Evolutionary conservation across 2,329 filamentous ascomycete genomes (phyloP), one percentile per base, ranked within the genome.

Genomic region (Balansia obtecta): DNA sequence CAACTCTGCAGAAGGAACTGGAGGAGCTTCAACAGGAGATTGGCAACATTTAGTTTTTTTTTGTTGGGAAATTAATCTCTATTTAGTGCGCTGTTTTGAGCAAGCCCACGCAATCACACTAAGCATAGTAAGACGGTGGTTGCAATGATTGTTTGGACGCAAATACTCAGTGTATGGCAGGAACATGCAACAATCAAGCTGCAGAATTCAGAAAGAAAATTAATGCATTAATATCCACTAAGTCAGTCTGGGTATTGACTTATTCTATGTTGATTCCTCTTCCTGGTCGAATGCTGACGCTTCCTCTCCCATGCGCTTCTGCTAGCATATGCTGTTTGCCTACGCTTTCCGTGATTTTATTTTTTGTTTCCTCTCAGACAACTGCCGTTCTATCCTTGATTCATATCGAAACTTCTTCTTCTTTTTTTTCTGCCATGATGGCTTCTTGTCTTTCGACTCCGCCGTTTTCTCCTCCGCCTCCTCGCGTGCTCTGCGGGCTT

Each of bases 391-490:
- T 33, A 82, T 70, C 70, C 95, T 95, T 54, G 77, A 86, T 70
- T 97, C 88, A 66, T 98, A 98, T 55, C 88, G 80, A 64, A 97
- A 97, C 68, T 90, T 88, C 68, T 85, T 84, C 73, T 90, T 95
- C 71, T 86, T 90, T 71, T 85, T 88, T 69, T 88, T 90, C 58
- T 47, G 60, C 56, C 39, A 64, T 58, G 41, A 59, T 41, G 51
- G 53, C 55, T 49, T 68, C 56, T 62, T 60, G 11, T 62, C 63
- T 13, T 62, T 61, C 22, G 60, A 61, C 27, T 64, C 58, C 9
- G 60, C 61, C 15, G 60, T 59, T 15, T 55, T 52, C 10, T 40
- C 51, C 10, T 60, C 63, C 54, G 51, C 45, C 30, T 68, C 63
- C 10, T 65, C 65, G 11, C 42, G 44, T 34, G 37, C 49, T 33